Base-by-base conservation (phyloP, 331 rosid genomes). In the Rosa hybrid region DNA sequence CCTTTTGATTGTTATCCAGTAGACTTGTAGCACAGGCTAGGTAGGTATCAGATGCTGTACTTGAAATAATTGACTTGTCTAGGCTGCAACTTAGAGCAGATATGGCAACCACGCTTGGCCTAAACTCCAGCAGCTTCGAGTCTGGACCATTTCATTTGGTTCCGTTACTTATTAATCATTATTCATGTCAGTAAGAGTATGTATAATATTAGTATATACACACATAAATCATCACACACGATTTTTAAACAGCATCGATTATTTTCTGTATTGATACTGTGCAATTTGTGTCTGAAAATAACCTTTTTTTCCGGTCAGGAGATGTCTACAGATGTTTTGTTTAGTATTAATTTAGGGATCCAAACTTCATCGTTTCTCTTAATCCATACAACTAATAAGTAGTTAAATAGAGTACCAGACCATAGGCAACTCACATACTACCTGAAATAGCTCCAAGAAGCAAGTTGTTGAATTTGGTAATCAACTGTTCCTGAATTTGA, bases 361-460 rank as follows among this genome's bases (percentile, higher is more conserved):
- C 13, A 34, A 34, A 34, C 21, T 54, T 3, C 10, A 18, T 54
- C 18, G 10, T 54, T 20, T 54, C 4, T 54, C 23, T 54, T 54
- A 8, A 54, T 18, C 23, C 60, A 54, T 34, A 34, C 39, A 34
- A 34, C 39, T 34, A 34, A 34, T 34, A 34, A 34, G 39, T 34
- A 34, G 39, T 34, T 34, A 34, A 34, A 34, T 34, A 34, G 39
- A 34, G 39, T 1, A 7, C 62, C 12, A 56, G 14, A 57, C 7
- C 21, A 57, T 57, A 57, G n/a, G 30, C 8, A 9, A 3, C 6
- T 21, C 34, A 59, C 18, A 0, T 0, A 25, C 41, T 81, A 88
- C 91, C 91, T 77, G 82, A 80, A 68, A 85, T 69, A n/a, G 86
- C 82, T 78, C 59, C 79, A 50, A 84, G 72, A 82, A 87, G 83